Percentiles rank a stretch among this genome's conserved stretches.
phyloP scores from a whole-genome alignment of 495 filamentous ascomycete species.

The Xylaria acuta region DNA sequence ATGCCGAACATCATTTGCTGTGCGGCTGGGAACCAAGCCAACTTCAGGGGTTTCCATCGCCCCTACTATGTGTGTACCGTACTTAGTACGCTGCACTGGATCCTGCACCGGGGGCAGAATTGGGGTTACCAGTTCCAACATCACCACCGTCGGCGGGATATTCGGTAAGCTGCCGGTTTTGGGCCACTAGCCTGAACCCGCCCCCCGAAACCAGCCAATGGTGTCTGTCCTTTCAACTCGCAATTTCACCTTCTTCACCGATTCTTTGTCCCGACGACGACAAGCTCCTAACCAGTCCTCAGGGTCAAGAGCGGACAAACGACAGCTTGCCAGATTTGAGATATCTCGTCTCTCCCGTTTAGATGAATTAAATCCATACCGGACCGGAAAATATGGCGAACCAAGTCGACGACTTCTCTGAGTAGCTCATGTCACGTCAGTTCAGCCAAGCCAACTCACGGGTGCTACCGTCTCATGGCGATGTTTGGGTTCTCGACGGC shows the following conservation, averaged over 20 bases:
- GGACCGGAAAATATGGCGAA: background rate
- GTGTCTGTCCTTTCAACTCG: constrained; percentile 25
- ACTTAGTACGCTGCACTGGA: background rate
- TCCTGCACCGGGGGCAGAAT: background rate
- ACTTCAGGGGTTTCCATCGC: background rate
- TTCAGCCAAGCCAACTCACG: background rate
- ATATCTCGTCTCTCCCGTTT: background rate
- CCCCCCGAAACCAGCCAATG: constrained; percentile 37
- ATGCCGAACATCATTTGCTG: constrained; percentile 1
- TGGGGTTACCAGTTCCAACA: background rate
- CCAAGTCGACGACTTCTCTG: background rate
- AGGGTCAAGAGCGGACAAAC: background rate
- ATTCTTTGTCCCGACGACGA: constrained; percentile 34
- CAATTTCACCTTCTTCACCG: constrained; percentile 41
- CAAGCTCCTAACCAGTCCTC: constrained; percentile 1
- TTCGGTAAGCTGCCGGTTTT: constrained; percentile 11
- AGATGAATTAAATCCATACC: background rate
- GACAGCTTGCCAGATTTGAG: background rate
- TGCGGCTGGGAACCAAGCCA: background rate
- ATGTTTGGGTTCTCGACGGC: background rate
- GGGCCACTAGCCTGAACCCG: constrained; percentile 14
- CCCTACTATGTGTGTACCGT: background rate
- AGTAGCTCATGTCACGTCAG: background rate
- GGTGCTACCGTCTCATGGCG: background rate
- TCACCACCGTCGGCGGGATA: background rate